phyloP scores from a whole-genome alignment of 352 stramenopile species.

The Phytophthora tubulina region DNA sequence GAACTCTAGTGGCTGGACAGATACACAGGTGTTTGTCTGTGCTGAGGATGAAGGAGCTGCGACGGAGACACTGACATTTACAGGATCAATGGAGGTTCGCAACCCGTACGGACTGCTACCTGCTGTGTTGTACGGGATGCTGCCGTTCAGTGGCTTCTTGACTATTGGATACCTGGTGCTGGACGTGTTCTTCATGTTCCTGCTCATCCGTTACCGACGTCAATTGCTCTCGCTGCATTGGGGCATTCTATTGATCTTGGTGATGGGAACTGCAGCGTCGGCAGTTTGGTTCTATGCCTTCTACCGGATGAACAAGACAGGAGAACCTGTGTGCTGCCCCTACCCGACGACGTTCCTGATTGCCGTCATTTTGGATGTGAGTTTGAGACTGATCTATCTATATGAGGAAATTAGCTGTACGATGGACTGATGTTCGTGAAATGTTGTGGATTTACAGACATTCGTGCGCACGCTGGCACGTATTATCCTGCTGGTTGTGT shows the following conservation, averaged over 20 bases:
- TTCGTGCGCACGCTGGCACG: constrained; percentile 87
- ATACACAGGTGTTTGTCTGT: constrained; percentile 87
- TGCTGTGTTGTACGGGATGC: constrained; percentile 85
- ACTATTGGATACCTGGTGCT: constrained; percentile 81
- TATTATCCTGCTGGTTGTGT: constrained; percentile 88
- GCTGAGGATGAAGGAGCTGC: constrained; percentile 56
- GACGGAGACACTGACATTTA: constrained; percentile 66
- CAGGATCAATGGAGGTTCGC: constrained; percentile 76
- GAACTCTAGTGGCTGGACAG: constrained; percentile 74
- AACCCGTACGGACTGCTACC: constrained; percentile 88
- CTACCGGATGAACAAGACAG: constrained; percentile 90
- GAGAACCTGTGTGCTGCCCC: constrained; percentile 89
- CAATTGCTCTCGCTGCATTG: constrained; percentile 85
- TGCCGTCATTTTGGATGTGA: constrained; percentile 84
- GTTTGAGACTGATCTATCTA: constrained; percentile 22
- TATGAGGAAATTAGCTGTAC: background rate
- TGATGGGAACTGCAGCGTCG: constrained; percentile 72
- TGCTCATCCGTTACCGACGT: constrained; percentile 74
- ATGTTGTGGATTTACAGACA: constrained; percentile 45
- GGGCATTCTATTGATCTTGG: constrained; percentile 83
- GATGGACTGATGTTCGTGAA: constrained; percentile 17
- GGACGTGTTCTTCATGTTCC: constrained; percentile 78
- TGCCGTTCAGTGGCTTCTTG: constrained; percentile 85
- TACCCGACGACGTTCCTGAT: constrained; percentile 89
- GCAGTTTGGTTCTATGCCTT: constrained; percentile 88